Conservation (phyloP, 2,329 filamentous ascomycete genomes). For the Dryadomyces sulphureus region DNA sequence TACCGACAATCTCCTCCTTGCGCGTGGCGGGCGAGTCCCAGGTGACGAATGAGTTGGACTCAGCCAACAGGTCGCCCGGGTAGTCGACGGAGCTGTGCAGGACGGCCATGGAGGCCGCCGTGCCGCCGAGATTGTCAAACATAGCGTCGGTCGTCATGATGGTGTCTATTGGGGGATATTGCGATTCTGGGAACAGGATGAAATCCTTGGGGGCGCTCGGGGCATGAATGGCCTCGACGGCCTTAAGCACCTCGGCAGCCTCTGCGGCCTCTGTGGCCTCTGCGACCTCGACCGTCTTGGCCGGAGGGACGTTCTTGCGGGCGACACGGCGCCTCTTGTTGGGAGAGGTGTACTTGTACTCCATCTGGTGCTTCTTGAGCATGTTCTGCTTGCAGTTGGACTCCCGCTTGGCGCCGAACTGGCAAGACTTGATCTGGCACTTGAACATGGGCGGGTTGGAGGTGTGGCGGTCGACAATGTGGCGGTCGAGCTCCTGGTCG, state of each 20-base stretch:
- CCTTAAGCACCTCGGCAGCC: no score
- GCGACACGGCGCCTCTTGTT: neutral
- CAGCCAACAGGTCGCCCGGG: neutral
- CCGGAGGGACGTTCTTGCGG: neutral
- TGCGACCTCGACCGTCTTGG: no score
- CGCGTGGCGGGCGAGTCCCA: slow-evolving; percentile 11
- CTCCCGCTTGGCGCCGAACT: slow-evolving; percentile 61
- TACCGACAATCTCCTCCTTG: slow-evolving; percentile 2
- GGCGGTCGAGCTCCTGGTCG: slow-evolving; percentile 63
- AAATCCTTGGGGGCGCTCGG: neutral
- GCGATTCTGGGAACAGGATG: neutral
- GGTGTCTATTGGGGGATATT: neutral
- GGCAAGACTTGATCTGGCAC: slow-evolving; percentile 51
- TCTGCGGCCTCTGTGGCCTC: no score
- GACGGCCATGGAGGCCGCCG: neutral
- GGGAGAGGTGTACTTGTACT: slow-evolving; percentile 59
- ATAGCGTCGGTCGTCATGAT: neutral
- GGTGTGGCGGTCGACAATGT: slow-evolving; percentile 66
- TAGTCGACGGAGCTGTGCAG: neutral
- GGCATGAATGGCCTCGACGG: no score
- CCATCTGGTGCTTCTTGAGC: slow-evolving; percentile 65
- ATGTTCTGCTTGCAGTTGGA: slow-evolving; percentile 79
- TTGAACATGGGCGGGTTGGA: slow-evolving; percentile 47
- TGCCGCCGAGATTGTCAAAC: neutral
- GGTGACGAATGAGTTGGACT: slow-evolving; percentile 6